phyloP scores from a whole-genome alignment of 805 yeast species.

The Isabelozyma gotoi region DNA sequence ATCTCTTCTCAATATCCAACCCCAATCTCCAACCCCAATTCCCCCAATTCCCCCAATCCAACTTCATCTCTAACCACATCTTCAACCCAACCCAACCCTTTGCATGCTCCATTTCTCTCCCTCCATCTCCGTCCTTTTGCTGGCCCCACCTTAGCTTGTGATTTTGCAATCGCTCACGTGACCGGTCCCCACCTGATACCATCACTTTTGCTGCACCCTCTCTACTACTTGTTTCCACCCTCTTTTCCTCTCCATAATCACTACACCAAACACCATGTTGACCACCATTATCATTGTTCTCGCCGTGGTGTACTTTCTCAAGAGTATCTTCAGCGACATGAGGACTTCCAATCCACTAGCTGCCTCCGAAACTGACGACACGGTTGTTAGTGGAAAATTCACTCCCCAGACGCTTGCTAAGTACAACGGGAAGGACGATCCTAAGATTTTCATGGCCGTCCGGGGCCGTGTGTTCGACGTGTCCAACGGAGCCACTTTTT shows the following conservation, averaged over 20 bases:
- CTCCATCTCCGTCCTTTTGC: not conserved
- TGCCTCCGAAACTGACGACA: constrained; percentile 18
- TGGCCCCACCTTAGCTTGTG: not conserved
- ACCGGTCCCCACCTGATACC: too few species aligned
- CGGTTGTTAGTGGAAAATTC: constrained; percentile 51
- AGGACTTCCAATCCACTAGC: constrained; percentile 29
- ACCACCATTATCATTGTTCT: constrained; percentile 30
- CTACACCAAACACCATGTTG: constrained; percentile 13
- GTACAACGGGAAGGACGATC: constrained; percentile 79
- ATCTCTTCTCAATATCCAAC: too few species aligned
- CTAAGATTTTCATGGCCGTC: constrained; percentile 82
- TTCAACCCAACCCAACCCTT: too few species aligned
- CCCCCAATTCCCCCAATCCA: too few species aligned
- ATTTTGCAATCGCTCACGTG: not conserved
- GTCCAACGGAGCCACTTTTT: constrained; percentile 73
- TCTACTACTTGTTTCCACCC: not conserved
- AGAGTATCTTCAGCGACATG: constrained; percentile 25
- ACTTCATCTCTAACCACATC: too few species aligned
- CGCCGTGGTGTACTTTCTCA: constrained; percentile 29
- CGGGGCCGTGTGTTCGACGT: constrained; percentile 86
- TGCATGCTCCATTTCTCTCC: not conserved
- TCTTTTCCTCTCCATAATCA: not conserved
- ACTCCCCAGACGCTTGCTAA: constrained; percentile 73
- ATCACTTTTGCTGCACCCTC: too few species aligned
- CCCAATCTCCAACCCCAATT: too few species aligned